Evolutionary conservation across 1,139 yeast species (phyloP), one percentile per base, ranked within the genome.

Genomic region (Taiozyma onychis): DNA sequence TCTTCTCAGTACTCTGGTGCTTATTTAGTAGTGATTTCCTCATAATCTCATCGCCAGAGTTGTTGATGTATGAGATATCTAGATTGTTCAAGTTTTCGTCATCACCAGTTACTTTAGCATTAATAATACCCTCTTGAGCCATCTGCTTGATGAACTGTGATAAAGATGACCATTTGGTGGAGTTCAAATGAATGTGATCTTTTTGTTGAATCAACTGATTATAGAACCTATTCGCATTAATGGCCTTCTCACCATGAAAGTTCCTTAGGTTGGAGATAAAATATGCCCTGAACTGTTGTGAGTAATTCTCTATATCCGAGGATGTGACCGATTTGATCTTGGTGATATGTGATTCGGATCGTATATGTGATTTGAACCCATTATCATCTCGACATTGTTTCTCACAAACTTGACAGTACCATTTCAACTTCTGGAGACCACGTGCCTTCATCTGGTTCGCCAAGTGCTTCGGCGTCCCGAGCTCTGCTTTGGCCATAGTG

Each of bases 371-470:
- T 63, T 86, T 85, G 71, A 88, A 93, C 35, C 99, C 99, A 68
- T 93, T 93, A 56, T 88, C 93, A 65, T 95, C 99, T 49, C 98
- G 74, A 66, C 98, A 91, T 69, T 93, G 99, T 63, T 91, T 89
- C 62, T 77, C 80, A 62, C 99, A 93, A 3, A 88, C 77, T 66
- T 93, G 99, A 66, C 99, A 93, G 67, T 90, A 93, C 75, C 80
- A 93, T 56, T 81, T 77, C 47, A 95, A 77, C 62, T 88, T 84
- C 66, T 91, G 97, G 18, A 91, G 80, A 8, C 98, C 98, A 41
- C 81, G 75, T 21, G 91, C 81, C 67, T 89, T 88, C 73, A 88
- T 77, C 65, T 85, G 83, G 60, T 88, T 89, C 42, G 93, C 77
- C 52, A 85, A 73, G 65, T 81, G 83, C 65, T 87, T 88, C n/a